A percentile compares a stretch with the other conserved stretches of the same genome.
Evolutionary conservation across 768 basidiomycete genomes (phyloP).

Genomic region (Hemileccinum rubropunctum): DNA sequence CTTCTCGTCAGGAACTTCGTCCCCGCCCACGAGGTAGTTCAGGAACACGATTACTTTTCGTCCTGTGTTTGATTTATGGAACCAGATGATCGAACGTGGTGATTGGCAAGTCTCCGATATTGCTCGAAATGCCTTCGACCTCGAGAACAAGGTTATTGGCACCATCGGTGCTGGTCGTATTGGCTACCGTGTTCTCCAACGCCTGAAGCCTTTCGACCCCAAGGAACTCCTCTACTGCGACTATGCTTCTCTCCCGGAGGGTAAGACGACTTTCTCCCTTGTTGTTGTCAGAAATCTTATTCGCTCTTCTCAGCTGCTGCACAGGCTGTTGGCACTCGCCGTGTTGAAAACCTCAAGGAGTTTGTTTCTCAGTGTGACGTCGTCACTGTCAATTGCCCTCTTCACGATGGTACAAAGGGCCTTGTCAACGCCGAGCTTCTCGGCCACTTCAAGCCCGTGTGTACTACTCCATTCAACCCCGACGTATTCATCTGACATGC

Average conservation of each 20-base stretch:
- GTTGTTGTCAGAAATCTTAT: neutral
- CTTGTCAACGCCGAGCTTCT: slow-evolving; percentile 79
- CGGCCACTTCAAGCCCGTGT: slow-evolving; percentile 66
- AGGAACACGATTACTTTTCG: neutral
- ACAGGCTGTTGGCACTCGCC: slow-evolving; percentile 63
- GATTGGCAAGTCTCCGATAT: slow-evolving; percentile 84
- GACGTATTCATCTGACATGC: neutral
- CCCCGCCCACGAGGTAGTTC: slow-evolving; percentile 68
- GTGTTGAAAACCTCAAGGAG: slow-evolving; percentile 72
- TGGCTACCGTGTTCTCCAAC: slow-evolving; percentile 84
- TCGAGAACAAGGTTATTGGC: slow-evolving; percentile 87
- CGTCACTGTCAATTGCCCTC: slow-evolving; percentile 78
- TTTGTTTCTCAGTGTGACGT: slow-evolving; percentile 65
- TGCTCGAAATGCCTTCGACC: slow-evolving; percentile 79
- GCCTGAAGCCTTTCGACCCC: slow-evolving; percentile 76
- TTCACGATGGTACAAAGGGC: slow-evolving; percentile 79
- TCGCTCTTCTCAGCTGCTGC: slow-evolving; percentile 46
- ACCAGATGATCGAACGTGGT: slow-evolving; percentile 72
- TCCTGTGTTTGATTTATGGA: neutral
- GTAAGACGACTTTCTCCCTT: slow-evolving; percentile 27
- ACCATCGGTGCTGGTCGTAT: slow-evolving; percentile 83
- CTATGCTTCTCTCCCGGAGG: slow-evolving; percentile 66
- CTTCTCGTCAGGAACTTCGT: slow-evolving; percentile 87
- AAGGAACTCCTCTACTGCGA: slow-evolving; percentile 90
- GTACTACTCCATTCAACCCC: neutral